A percentile compares a stretch with the other conserved stretches of the same genome.
phyloP scores from a whole-genome alignment of 2,329 filamentous ascomycete species.

The Sordariomycetes sp. region DNA sequence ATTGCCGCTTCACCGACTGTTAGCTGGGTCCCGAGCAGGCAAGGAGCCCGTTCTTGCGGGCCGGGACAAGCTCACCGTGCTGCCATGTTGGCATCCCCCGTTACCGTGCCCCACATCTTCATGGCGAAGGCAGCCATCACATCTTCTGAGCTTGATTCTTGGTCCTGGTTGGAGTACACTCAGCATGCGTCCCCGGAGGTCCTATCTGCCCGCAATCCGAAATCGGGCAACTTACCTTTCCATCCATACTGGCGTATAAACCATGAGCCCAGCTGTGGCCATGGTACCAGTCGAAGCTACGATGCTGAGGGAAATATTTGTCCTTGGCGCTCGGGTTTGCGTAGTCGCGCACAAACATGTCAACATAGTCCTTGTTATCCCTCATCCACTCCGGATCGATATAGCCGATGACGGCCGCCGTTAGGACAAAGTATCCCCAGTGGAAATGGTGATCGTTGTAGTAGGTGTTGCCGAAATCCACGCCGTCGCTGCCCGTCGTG shows the following conservation, averaged over 20 bases:
- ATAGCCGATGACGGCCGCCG: conserved; percentile 72
- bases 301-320: conserved; percentile 67
- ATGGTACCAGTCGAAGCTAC: conserved; percentile 88
- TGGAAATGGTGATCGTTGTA: conserved; percentile 72
- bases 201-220: not conserved
- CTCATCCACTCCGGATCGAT: conserved; percentile 62
- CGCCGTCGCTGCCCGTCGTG: conserved; percentile 52
- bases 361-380: conserved; percentile 68
- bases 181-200: not conserved
- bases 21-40: not conserved
- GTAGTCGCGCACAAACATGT: conserved; percentile 71
- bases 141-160: conserved; percentile 87
- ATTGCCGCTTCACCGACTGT: conserved; percentile 43
- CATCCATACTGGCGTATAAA: conserved; percentile 58
- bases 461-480: conserved; percentile 83
- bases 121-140: conserved; percentile 76
- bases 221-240: conserved; percentile 42
- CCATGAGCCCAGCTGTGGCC: conserved; percentile 92
- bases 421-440: conserved; percentile 82
- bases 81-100: conserved; percentile 69
- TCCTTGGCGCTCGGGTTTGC: conserved; percentile 67
- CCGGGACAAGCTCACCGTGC: conserved; percentile 40
- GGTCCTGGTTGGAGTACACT: conserved; percentile 29
- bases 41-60: not conserved
- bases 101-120: conserved; percentile 86